A percentile compares a stretch with the other conserved stretches of the same genome.
phyloP scores from a whole-genome alignment of 352 stramenopile genomes.

The Pseudoperonospora humuli region DNA sequence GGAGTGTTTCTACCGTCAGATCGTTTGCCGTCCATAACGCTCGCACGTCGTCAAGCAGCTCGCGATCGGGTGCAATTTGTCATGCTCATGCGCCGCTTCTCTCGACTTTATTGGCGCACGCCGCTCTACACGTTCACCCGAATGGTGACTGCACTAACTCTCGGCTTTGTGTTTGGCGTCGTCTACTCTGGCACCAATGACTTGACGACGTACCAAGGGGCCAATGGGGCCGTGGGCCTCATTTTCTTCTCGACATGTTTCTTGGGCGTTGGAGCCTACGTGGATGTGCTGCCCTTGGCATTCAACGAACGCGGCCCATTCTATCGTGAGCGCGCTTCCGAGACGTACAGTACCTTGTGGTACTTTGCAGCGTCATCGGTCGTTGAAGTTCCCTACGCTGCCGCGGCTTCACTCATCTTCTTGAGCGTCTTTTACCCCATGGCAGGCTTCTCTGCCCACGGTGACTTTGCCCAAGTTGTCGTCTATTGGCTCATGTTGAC shows the following conservation, averaged over 20 bases:
- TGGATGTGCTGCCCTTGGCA: constrained; percentile 62
- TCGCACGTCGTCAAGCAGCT: constrained; percentile 23
- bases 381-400: constrained; percentile 75
- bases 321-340: constrained; percentile 85
- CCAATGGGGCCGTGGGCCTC: constrained; percentile 45
- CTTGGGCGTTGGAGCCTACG: constrained; percentile 54
- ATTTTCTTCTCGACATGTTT: constrained; percentile 82
- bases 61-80: constrained; percentile 26
- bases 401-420: constrained; percentile 45
- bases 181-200: constrained; percentile 34
- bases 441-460: constrained; percentile 48
- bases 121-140: constrained; percentile 74
- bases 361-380: constrained; percentile 74
- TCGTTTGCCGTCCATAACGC: constrained; percentile 19
- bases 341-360: constrained; percentile 84
- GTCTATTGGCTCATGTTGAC: constrained; percentile 35
- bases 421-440: constrained; percentile 65
- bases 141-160: constrained; percentile 28
- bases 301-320: constrained; percentile 83
- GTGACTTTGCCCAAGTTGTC: constrained; percentile 23
- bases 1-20: constrained; percentile 32
- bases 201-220: constrained; percentile 30
- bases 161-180: constrained; percentile 39
- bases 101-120: constrained; percentile 79
- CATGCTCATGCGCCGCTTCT: constrained; percentile 48